Percentiles rank a stretch among this genome's conserved stretches.
Evolutionary conservation across 805 yeast species (phyloP).

Genomic region (Millerozyma miso): DNA sequence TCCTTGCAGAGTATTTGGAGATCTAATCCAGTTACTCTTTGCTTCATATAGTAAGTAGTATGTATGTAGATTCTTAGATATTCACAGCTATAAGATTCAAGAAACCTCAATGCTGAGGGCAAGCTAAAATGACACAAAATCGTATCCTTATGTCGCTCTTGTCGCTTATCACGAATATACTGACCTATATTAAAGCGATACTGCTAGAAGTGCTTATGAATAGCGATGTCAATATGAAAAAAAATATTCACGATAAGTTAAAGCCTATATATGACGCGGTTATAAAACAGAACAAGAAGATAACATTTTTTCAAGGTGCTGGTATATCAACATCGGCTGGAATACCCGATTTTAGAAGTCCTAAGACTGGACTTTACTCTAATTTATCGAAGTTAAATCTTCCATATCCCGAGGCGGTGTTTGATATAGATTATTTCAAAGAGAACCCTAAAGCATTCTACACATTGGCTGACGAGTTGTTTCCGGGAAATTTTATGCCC

Average conservation of each 20-base stretch:
- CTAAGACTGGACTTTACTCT: slow-evolving; percentile 82
- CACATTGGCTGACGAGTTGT: slow-evolving; percentile 75
- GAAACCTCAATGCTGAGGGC: neutral
- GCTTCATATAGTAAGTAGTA: slow-evolving; percentile 41
- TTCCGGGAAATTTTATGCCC: slow-evolving; percentile 84
- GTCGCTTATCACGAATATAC: neutral
- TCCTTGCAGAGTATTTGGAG: slow-evolving; percentile 68
- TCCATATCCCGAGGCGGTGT: slow-evolving; percentile 95
- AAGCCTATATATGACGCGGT: slow-evolving; percentile 29
- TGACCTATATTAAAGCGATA: too few relatives aligned
- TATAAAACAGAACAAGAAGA: slow-evolving; percentile 33
- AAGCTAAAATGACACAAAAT: neutral
- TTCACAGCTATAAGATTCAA: too few relatives aligned
- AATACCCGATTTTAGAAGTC: slow-evolving; percentile 92
- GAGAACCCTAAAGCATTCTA: slow-evolving; percentile 81
- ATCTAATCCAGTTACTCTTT: slow-evolving; percentile 83
- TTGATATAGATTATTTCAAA: slow-evolving; percentile 78
- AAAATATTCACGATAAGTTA: slow-evolving; percentile 9
- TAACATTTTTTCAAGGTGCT: slow-evolving; percentile 80
- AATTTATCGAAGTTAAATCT: slow-evolving; percentile 68
- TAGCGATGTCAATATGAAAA: neutral
- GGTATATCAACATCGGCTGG: slow-evolving; percentile 94
- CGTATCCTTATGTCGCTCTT: neutral
- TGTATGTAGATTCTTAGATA: too few relatives aligned
- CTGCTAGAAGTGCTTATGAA: too few relatives aligned